A percentile compares a stretch with the other conserved stretches of the same genome.
Evolutionary conservation across 2,329 filamentous ascomycete species (phyloP).

Genomic region (Neofusicoccum parvum): DNA sequence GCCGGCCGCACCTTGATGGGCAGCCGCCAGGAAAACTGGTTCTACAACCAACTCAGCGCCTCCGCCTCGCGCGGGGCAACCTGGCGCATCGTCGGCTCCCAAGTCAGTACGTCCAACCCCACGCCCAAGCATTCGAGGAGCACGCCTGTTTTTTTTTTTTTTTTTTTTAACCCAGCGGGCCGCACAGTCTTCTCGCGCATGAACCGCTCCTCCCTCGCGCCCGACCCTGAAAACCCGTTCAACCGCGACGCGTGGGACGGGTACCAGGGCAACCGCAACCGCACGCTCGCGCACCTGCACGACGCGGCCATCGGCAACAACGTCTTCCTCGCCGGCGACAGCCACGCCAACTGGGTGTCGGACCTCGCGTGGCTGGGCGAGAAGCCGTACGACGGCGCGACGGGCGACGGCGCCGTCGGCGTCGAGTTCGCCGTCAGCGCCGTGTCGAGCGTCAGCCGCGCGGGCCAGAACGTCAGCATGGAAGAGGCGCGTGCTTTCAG

Average conservation of each 20-base stretch:
- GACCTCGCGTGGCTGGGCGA: conserved; percentile 51
- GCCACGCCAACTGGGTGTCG: conserved; percentile 62
- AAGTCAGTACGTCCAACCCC: conserved; percentile 35
- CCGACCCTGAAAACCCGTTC: conserved; percentile 45
- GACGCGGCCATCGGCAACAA: conserved; percentile 71
- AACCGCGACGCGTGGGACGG: conserved; percentile 67
- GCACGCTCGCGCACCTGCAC: conserved; percentile 68
- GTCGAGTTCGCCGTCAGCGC: conserved; percentile 65
- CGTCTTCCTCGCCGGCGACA: conserved; percentile 72
- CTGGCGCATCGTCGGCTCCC: conserved; percentile 73
- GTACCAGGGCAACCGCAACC: conserved; percentile 70
- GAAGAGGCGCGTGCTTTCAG: conserved; percentile 23
- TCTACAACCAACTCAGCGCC: conserved; percentile 51
- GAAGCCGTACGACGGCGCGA: conserved; percentile 42
- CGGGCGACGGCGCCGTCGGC: conserved; percentile 46
- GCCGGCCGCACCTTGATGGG: conserved; percentile 72
- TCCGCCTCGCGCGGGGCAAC: conserved; percentile 56
- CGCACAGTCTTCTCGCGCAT: conserved; percentile 64
- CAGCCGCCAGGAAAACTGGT: conserved; percentile 71
- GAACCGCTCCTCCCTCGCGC: conserved; percentile 47
- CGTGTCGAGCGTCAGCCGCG: conserved; percentile 52
- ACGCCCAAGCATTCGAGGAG: not conserved
- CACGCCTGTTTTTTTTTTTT: too few species aligned
- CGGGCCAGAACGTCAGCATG: too few species aligned
- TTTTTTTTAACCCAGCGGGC: too few species aligned